Percentiles rank a stretch among this genome's conserved stretches.
These are phyloP conservation scores for Hepatocystis sp. DNA, from an alignment of 169 alveolate species.

Conservation along the genomic window DNA sequence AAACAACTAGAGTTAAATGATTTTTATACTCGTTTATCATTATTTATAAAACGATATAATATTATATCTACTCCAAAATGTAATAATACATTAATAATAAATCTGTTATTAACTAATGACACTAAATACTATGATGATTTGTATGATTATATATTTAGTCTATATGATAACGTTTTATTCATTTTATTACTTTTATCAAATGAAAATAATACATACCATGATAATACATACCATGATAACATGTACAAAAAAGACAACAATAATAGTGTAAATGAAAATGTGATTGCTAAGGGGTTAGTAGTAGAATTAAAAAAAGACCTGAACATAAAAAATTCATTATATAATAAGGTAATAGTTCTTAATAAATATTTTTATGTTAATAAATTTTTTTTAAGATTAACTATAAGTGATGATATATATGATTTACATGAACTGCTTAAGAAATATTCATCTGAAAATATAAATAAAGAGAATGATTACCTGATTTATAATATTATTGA, in stretches of 20 bases:
- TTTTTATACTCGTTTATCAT: conserved; percentile 17
- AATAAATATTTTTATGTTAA: conserved; percentile 25
- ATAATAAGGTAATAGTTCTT: conserved; percentile 7
- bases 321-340: neutral
- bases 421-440: conserved; percentile 58
- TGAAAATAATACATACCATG: too few species aligned
- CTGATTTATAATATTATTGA: conserved; percentile 51
- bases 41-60: conserved; percentile 36
- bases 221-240: too few species aligned
- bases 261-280: conserved; percentile 2
- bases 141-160: conserved; percentile 19
- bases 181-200: conserved; percentile 44
- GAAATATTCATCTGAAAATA: conserved; percentile 4
- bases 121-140: conserved; percentile 20
- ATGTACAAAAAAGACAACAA: conserved; percentile 11
- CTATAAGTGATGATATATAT: conserved; percentile 41
- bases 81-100: conserved; percentile 40
- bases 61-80: conserved; percentile 12
- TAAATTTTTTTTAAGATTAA: conserved; percentile 17
- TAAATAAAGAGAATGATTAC: conserved; percentile 12
- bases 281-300: conserved; percentile 14
- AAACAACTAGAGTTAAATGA: neutral
- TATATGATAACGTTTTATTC: conserved; percentile 21
- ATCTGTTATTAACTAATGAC: conserved; percentile 17
- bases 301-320: conserved; percentile 10